Percentiles rank a stretch among this genome's conserved stretches.
phyloP scores from a whole-genome alignment of 1,284 basidiomycete species.

The Athelia sp. region DNA sequence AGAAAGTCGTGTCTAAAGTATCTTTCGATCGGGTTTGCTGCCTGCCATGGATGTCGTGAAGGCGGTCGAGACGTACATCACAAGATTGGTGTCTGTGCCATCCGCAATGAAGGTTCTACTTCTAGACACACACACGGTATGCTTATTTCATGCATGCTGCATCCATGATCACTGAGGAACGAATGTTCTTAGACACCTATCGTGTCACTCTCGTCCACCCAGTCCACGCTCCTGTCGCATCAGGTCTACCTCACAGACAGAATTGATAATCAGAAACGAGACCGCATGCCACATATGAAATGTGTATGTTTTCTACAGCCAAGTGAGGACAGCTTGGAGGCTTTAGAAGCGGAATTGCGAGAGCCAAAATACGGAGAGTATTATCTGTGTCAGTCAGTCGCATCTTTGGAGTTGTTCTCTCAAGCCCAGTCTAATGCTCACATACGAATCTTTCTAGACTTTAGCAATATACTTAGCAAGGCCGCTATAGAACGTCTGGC shows the following conservation, averaged over 20 bases:
- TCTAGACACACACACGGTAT: conserved; percentile 91
- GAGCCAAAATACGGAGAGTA: conserved; percentile 96
- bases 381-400: conserved; percentile 90
- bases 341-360: conserved; percentile 78
- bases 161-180: conserved; percentile 1
- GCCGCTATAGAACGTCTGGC: conserved; percentile 90
- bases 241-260: conserved; percentile 98
- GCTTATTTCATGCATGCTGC: conserved; percentile 18
- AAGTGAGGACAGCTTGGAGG: conserved; percentile 75
- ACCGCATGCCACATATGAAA: conserved; percentile 93
- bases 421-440: conserved; percentile 11
- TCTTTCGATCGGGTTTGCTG: not conserved
- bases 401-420: conserved; percentile 31
- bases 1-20: not conserved
- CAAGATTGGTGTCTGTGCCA: conserved; percentile 84
- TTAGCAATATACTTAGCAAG: conserved; percentile 92
- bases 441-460: conserved; percentile 52
- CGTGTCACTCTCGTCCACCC: conserved; percentile 92
- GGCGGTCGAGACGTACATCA: conserved; percentile 92
- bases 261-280: conserved; percentile 87
- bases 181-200: conserved; percentile 95
- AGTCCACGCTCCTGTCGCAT: conserved; percentile 90
- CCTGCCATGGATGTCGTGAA: conserved; percentile 87
- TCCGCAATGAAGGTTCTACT: conserved; percentile 96
- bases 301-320: conserved; percentile 93